Evolutionary conservation across 306 rosid species (phyloP).

Genomic region (Sophora flavescens): DNA sequence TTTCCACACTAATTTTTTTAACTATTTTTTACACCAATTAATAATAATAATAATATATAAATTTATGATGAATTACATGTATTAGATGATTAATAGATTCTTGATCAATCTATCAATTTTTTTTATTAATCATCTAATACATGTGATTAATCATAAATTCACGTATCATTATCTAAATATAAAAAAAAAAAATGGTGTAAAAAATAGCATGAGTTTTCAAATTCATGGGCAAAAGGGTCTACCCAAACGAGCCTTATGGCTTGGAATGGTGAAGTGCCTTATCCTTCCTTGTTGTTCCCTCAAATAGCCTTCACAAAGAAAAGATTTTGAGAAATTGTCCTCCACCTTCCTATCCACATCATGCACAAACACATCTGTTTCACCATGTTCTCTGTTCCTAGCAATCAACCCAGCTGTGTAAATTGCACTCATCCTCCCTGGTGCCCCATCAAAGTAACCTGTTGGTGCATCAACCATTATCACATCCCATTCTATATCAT

Average conservation of each 20-base stretch:
- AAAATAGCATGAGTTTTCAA: background rate
- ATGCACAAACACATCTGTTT: slow-evolving; percentile 88
- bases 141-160: no score
- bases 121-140: no score
- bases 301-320: slow-evolving; percentile 83
- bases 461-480: slow-evolving; percentile 99
- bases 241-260: slow-evolving; percentile 67
- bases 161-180: no score
- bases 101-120: no score
- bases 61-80: no score
- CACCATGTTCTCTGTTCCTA: slow-evolving; percentile 81
- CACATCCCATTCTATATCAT: slow-evolving; percentile 86
- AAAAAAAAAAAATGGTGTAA: no score
- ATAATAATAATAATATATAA: no score
- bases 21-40: no score
- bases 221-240: slow-evolving; percentile 77
- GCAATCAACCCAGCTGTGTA: slow-evolving; percentile 94
- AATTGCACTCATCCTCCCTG: slow-evolving; percentile 92
- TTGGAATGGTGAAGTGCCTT: slow-evolving; percentile 84
- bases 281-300: slow-evolving; percentile 81
- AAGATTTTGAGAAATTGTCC: slow-evolving; percentile 73
- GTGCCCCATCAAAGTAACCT: slow-evolving; percentile 77
- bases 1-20: no score
- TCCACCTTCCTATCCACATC: slow-evolving; percentile 89
- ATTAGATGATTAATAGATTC: no score